A percentile compares a stretch with the other conserved stretches of the same genome.
Evolutionary conservation across 1,284 basidiomycete genomes (phyloP).

Genomic region (Naganishia albida): DNA sequence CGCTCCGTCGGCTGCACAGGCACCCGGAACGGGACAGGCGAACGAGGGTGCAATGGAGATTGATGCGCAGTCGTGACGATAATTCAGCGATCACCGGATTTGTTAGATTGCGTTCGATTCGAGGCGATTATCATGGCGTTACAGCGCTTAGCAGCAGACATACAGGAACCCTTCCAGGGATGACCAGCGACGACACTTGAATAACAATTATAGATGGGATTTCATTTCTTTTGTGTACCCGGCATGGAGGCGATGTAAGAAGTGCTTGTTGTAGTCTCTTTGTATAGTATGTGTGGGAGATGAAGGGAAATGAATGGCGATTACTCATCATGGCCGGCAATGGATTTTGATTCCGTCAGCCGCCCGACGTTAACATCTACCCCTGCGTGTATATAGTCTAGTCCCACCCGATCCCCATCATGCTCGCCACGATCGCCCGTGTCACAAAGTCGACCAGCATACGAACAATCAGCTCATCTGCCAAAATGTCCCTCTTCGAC

Average conservation of each 20-base stretch:
- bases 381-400: no score
- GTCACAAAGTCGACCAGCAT: neutral
- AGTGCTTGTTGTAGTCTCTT: no score
- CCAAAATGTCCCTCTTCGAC: slow-evolving; percentile 23
- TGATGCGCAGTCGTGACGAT: slow-evolving; percentile 23
- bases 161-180: neutral
- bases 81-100: neutral
- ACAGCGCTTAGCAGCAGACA: neutral
- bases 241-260: neutral
- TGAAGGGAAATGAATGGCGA: no score
- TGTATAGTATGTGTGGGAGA: no score
- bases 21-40: slow-evolving; percentile 17
- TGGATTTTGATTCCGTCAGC: no score
- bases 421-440: no score
- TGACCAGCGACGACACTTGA: neutral
- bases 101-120: neutral
- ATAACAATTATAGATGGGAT: slow-evolving; percentile 25
- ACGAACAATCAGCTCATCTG: neutral
- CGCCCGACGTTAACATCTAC: no score
- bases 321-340: no score
- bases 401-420: no score
- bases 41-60: slow-evolving; percentile 35
- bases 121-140: neutral
- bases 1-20: neutral
- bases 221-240: neutral